Evolutionary conservation across 1,284 basidiomycete genomes (phyloP), one percentile per base, ranked within the genome.

Genomic region (Rhodotorula sp.): DNA sequence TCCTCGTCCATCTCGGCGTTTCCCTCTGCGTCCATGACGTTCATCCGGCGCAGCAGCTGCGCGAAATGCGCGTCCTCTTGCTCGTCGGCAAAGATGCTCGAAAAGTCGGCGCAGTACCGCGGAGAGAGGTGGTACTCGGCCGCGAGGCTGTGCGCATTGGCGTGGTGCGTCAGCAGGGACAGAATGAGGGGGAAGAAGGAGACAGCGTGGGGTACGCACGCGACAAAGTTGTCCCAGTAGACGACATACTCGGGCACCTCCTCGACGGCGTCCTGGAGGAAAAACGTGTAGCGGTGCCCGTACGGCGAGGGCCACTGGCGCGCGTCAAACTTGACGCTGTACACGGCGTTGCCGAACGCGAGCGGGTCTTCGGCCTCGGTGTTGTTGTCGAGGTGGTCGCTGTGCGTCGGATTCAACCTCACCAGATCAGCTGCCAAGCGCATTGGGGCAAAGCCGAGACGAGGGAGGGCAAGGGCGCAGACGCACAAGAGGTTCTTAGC

Each of bases 201-300:
- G 19, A 80, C 3, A 34, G 34, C 34, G 34, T 34, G 34, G 34
- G 34, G 34, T 34, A 34, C 90, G 77, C 77, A 96, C 93, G 87
- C 82, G 58, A 91, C 89, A 80, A 99, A 98, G 77, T 90, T 89
- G 49, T 93, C 89, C 94, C 96, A 99, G 67, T 89, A 87, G 14
- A 99, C 96, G 61, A 99, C 85, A 79, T 96, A 99, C 81, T 99
- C 97, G 4, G 95, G 95, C 45, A 98, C 95, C 79, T 98, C 90
- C 77, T 93, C 93, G 7, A 99, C 95, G 1, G 97, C 97, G 79
- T 99, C 97, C 79, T 88, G 84, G 46, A 99, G 86, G 83, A 88
- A 97, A 84, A 99, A 99, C 80, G 87, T 90, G 80, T 99, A 99
- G 69, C 90, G 88, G 81, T 97, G 91, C 7, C 97, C 97, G 61